Evolutionary conservation across 805 yeast species (phyloP).

Genomic region (Wickerhamomyces strasburgensis): DNA sequence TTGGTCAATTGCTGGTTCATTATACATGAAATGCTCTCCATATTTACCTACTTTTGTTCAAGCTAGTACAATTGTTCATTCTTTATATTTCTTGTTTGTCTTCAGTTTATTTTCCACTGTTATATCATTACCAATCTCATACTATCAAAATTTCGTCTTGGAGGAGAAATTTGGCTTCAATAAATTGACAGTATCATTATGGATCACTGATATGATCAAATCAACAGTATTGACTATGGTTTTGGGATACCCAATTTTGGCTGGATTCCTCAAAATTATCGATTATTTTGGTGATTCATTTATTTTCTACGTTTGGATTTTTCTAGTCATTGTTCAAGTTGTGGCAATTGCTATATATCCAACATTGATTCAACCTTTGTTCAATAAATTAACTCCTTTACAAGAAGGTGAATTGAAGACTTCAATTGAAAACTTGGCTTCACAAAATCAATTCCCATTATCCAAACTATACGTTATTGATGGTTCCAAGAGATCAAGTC

Average conservation of each 20-base stretch:
- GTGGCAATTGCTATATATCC: constrained; percentile 75
- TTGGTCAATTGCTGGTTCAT: constrained; percentile 46
- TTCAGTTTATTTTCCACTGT: constrained; percentile 47
- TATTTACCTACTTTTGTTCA: constrained; percentile 29
- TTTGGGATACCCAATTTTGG: constrained; percentile 69
- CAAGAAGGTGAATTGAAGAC: constrained; percentile 84
- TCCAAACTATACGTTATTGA: constrained; percentile 83
- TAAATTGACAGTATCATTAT: constrained; percentile 68
- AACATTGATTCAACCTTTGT: constrained; percentile 83
- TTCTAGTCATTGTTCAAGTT: constrained; percentile 67
- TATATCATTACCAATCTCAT: constrained; percentile 59
- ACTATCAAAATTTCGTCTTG: constrained; percentile 77
- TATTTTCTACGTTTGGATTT: constrained; percentile 71
- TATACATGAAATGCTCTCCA: constrained; percentile 25
- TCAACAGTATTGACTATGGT: constrained; percentile 44
- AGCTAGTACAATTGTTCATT: constrained; percentile 64
- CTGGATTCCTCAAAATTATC: constrained; percentile 75
- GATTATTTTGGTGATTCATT: constrained; percentile 76
- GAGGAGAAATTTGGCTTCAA: constrained; percentile 94
- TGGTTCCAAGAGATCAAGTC: constrained; percentile 95
- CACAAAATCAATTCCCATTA: constrained; percentile 76
- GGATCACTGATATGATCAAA: constrained; percentile 72
- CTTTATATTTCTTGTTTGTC: constrained; percentile 57
- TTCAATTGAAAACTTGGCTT: constrained; percentile 77
- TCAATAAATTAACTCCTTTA: constrained; percentile 86